Evolutionary conservation across 2,329 filamentous ascomycete genomes (phyloP), one percentile per base, ranked within the genome.

Genomic region (Nigrospora osmanthi): DNA sequence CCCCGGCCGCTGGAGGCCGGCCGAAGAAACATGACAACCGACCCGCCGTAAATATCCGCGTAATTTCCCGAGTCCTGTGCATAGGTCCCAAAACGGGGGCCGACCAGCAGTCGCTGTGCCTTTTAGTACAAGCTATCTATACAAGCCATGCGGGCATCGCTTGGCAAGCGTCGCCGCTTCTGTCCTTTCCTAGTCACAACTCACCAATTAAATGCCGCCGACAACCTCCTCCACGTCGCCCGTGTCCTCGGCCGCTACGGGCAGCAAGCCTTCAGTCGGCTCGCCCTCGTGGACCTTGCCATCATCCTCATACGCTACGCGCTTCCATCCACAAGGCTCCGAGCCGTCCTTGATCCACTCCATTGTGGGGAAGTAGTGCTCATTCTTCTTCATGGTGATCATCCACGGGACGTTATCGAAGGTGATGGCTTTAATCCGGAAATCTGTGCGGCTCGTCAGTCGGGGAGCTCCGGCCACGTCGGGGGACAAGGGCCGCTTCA

Each of bases 331-430:
- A 50, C 75, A 80, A 2, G 72, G 64, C 50, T 80, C 78, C 7
- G 65, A 65, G 13, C 66, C 59, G 51, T 85, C 81, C 62, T 83
- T 84, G 64, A 81, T 76, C 74, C 80, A 83, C 57, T 85, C 82
- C 64, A 80, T 78, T 1, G 80, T 85, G 0, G 82, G 81, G 65
- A 85, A 86, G 64, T 98, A 98, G 66, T 98, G 93, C 62, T 98
- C 91, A 56, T 96, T 96, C 78, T 97, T 97, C 81, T 98, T 98
- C 87, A 98, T 95, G 10, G 93, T 98, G 35, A 94, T 88, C n/a
- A 98, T 89, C 89, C 93, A 98, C 4, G 91, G 91, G 11, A 98
- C 89, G 58, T 94, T 95, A 64, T 98, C 93, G 59, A 98, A 98
- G 0, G 93, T 97, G 64, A 97, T 89, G n/a, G 93, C 89, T 64